Conservation (phyloP, 169 alveolate species). For the Plasmodium gonderi region DNA sequence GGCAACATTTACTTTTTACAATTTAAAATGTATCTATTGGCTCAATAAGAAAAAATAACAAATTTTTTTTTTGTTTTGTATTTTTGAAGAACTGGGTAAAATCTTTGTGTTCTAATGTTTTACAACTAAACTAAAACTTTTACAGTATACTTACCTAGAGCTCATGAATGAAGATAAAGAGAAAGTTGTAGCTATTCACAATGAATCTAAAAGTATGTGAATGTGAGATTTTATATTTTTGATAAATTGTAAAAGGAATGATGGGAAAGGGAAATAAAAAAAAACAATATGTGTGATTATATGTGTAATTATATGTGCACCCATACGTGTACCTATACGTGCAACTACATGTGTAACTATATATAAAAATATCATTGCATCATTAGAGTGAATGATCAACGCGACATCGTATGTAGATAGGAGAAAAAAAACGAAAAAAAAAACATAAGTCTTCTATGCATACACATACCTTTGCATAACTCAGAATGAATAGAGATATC, state of each 20-base stretch:
- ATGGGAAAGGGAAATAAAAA: neutral
- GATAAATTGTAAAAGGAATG: neutral
- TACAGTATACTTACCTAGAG: neutral
- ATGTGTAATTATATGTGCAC: no score
- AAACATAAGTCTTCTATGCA: neutral
- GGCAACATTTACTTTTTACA: neutral
- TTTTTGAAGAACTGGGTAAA: neutral
- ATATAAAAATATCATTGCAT: no score
- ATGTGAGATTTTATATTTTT: neutral
- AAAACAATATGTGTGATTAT: no score
- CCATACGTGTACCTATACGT: no score
- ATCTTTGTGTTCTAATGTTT: neutral
- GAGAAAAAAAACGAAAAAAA: neutral
- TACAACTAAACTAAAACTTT: neutral
- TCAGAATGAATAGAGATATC: no score
- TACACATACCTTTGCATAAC: no score
- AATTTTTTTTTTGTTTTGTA: neutral
- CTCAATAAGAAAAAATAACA: neutral
- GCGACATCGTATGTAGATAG: no score
- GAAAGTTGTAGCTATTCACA: neutral
- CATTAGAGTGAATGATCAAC: no score
- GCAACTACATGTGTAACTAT: no score
- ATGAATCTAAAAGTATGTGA: constrained; percentile 29
- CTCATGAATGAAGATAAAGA: constrained; percentile 48
- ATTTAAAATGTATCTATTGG: neutral